These are phyloP conservation scores for Tilletia setariae DNA, from an alignment of 1,284 basidiomycete species.

Conservation along the genomic window DNA sequence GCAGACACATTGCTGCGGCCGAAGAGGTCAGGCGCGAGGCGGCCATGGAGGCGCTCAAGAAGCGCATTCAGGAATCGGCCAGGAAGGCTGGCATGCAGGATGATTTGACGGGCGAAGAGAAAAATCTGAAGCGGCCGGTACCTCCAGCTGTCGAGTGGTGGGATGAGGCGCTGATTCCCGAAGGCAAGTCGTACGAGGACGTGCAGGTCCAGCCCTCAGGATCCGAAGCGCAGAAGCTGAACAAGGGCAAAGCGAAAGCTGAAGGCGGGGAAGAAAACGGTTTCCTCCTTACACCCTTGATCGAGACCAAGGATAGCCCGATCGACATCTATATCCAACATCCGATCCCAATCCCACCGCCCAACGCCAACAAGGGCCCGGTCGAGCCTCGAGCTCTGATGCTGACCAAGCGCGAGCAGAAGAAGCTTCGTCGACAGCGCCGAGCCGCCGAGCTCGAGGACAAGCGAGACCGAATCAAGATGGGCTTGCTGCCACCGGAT, in stretches of 20 bases:
- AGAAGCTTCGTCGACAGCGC: conserved; percentile 89
- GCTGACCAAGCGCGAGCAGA: conserved; percentile 69
- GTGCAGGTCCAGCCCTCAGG: conserved; percentile 59
- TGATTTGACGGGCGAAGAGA: conserved; percentile 85
- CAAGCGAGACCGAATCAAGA: conserved; percentile 88
- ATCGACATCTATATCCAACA: conserved; percentile 92
- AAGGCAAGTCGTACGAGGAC: conserved; percentile 69
- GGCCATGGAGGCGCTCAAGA: conserved; percentile 85
- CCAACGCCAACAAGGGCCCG: conserved; percentile 72
- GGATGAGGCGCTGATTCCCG: conserved; percentile 82
- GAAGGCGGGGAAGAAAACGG: conserved; percentile 20
- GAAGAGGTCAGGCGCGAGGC: conserved; percentile 55
- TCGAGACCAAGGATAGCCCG: conserved; percentile 63
- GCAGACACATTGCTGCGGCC: conserved; percentile 44
- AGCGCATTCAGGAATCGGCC: conserved; percentile 84
- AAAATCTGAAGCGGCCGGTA: conserved; percentile 66
- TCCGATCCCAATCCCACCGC: conserved; percentile 91
- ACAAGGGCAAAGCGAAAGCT: conserved; percentile 45
- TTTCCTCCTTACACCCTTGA: conserved; percentile 42
- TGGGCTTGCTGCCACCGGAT: conserved; percentile 93
- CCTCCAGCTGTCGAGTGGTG: conserved; percentile 96
- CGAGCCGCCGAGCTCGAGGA: conserved; percentile 87
- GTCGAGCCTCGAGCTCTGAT: conserved; percentile 57
- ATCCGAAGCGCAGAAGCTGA: conserved; percentile 63
- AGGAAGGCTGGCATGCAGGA: conserved; percentile 87